Evolutionary conservation across 148 eudicot genomes (phyloP), one percentile per base, ranked within the genome.

Genomic region (Amaranthus palmeri): DNA sequence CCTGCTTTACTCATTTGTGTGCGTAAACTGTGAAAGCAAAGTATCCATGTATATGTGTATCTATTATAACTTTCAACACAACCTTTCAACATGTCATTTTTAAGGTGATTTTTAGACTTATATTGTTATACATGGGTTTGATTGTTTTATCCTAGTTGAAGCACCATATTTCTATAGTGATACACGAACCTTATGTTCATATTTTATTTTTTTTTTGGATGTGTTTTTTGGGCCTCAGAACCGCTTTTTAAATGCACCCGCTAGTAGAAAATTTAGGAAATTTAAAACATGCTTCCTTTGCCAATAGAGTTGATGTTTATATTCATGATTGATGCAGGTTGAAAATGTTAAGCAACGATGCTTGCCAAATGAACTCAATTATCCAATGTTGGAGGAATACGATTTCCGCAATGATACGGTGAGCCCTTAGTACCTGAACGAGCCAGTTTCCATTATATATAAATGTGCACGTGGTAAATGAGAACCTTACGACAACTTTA

Each of bases 331-430:
- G 15, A 46, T 66, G 67, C 88, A 95, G 99, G 99, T 92, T 78
- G 97, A 95, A 81, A 95, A 85, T 84, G 98, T 91, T 25, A 95
- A 95, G 86, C 97, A 95, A 61, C 82, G 96, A 15, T 95, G 98
- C 78, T 80, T 95, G 76, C 98, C 98, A 48, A 95, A 88, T 88
- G 97, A 93, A 69, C 67, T 95, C 40, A 95, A 95, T 78, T 95
- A 95, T 81, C 98, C 98, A 7, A 95, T 95, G 98, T 83, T 95
- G 80, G 98, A 95, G 84, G 98, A 95, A 75, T 95, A 95, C 76
- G 98, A 95, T 81, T 95, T 89, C 80, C 82, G 97, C 75, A 95
- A 95, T 85, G 98, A 95, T 78, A 88, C 88, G 9, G 98, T 89
- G 77, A 88, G 90, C 84, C 49, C 43, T 69, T 7, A 57, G 7